Conservation (phyloP, 2,329 filamentous ascomycete genomes). For the Aspergillus sp. region DNA sequence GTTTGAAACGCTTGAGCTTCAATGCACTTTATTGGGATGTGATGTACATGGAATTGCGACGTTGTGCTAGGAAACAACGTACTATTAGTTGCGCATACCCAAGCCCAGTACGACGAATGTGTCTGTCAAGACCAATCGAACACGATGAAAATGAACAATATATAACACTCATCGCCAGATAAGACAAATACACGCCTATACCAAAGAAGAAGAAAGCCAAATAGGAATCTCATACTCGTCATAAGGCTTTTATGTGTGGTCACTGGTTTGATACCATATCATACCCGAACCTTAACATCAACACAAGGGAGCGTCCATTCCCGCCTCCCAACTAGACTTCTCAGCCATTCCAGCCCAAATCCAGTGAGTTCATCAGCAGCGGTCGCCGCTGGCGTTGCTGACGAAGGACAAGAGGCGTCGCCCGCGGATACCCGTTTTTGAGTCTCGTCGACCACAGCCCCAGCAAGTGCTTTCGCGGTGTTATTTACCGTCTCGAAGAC, state of each 20-base stretch:
- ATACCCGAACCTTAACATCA: conserved; percentile 80
- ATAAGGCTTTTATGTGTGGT: background rate
- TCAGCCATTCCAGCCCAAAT: conserved; percentile 80
- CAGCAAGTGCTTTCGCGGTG: conserved; percentile 67
- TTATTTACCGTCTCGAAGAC: conserved; percentile 59
- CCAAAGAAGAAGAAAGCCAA: background rate
- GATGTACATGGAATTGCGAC: background rate
- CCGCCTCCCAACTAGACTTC: conserved; percentile 74
- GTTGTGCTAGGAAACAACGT: background rate
- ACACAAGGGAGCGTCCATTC: conserved; percentile 92
- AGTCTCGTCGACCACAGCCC: conserved; percentile 64
- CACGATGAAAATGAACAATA: background rate
- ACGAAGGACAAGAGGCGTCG: background rate
- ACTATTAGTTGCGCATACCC: background rate
- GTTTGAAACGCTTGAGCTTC: background rate
- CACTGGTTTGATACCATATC: conserved; percentile 18
- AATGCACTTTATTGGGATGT: background rate
- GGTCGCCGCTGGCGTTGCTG: conserved; percentile 20
- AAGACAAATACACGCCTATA: background rate
- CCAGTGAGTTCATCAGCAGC: conserved; percentile 67
- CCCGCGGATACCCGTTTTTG: conserved; percentile 38
- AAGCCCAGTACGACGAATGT: background rate
- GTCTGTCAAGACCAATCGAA: background rate
- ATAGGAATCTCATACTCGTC: background rate
- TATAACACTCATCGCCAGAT: background rate